Evolutionary conservation across 2,329 filamentous ascomycete genomes (phyloP).

Genomic region (Colletotrichum viniferum): DNA sequence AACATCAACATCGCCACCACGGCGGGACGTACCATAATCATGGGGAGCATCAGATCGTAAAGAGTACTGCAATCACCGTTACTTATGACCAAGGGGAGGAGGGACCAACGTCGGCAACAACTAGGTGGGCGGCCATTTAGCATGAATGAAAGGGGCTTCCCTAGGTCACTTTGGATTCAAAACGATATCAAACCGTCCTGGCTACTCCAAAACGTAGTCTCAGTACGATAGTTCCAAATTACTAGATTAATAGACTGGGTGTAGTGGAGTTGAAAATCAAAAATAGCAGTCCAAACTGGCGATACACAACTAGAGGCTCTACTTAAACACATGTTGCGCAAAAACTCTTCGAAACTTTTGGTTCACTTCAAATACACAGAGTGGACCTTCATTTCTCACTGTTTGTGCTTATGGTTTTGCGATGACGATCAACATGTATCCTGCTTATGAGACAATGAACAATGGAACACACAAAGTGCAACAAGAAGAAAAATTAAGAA

Average conservation of each 20-base stretch:
- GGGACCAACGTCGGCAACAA: background rate
- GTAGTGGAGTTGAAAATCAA: background rate
- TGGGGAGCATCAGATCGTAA: background rate
- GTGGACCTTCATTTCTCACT: background rate
- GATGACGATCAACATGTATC: background rate
- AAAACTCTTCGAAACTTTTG: background rate
- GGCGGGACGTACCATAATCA: background rate
- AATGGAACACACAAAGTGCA: background rate
- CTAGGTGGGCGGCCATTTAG: background rate
- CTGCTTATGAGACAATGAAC: background rate
- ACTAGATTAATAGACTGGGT: background rate
- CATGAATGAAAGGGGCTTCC: background rate
- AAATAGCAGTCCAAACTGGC: background rate
- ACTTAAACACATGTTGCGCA: background rate
- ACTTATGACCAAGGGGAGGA: background rate
- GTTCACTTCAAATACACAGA: background rate
- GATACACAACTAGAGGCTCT: background rate
- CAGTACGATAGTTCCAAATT: background rate
- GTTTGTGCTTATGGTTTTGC: background rate
- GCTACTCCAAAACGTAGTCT: rapidly evolving
- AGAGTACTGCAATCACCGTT: background rate
- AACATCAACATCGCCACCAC: background rate
- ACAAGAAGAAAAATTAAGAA: background rate
- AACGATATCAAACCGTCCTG: background rate
- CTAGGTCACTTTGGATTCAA: rapidly evolving